Percentiles rank a stretch among this genome's conserved stretches.
Evolutionary conservation across 176 grass and related monocot species (phyloP).

Genomic region (Avena atlantica): DNA sequence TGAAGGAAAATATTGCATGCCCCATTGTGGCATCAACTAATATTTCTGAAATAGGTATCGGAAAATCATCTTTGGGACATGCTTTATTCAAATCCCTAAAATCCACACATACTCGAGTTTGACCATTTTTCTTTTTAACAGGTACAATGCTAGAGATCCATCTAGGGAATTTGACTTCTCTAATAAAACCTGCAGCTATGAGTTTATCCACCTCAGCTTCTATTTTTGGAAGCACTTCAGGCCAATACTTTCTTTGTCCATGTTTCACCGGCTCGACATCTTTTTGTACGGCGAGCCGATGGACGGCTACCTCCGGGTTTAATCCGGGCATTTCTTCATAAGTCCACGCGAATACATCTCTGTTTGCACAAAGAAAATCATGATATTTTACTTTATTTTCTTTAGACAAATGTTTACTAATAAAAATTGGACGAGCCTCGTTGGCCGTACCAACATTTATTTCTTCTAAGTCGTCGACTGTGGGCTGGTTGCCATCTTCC

Average conservation of each 20-base stretch:
- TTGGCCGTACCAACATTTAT: neutral
- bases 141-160: neutral
- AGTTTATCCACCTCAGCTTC: neutral
- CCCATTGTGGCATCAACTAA: neutral
- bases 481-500: conserved; percentile 18
- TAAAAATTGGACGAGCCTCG: neutral
- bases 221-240: neutral
- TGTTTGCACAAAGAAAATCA: neutral
- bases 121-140: neutral
- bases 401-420: neutral
- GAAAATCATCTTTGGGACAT: neutral
- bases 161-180: neutral
- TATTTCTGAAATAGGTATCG: neutral
- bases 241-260: neutral
- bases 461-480: neutral
- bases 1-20: too few relatives aligned
- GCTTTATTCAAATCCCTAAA: too few relatives aligned
- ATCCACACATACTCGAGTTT: neutral
- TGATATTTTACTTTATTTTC: neutral
- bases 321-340: conserved; percentile 25
- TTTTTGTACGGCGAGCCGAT: neutral
- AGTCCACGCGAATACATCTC: neutral
- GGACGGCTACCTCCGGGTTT: neutral
- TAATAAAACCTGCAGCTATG: too few relatives aligned
- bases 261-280: neutral